Evolutionary conservation across 805 yeast genomes (phyloP), one percentile per base, ranked within the genome.

Genomic region (Monosporozyma unispora): DNA sequence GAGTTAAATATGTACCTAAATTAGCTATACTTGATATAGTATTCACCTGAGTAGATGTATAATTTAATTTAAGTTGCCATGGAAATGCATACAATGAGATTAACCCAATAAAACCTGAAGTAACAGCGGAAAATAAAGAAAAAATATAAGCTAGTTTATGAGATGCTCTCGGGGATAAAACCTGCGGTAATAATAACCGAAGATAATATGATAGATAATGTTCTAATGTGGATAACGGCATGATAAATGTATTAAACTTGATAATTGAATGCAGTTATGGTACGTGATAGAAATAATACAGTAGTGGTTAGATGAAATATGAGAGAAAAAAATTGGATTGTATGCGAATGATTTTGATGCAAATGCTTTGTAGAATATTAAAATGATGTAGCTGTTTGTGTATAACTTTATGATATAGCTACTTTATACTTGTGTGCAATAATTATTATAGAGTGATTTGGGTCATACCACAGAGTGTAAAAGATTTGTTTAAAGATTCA

Each of bases 91-190:
- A 90, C 39, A 91, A 70, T 8, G 96, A 83, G 62, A 89, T 87
- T 19, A 90, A 74, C 51, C 87, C 74, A 47, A 91, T 84, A 3
- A 95, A 85, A 0, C 96, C 97, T 22, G 88, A 81, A 44, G 83
- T 75, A 2, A 88, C 70, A 66, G 96, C 85, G 47, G 87, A 75
- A 14, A 75, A 35, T 39, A 85, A 64, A 1, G 90, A 76, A 29
- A 80, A 70, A 9, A 64, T 49, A 57, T 84, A 84, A 14, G 91
- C 81, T 19, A 72, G 53, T 21, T 62, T 60, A 51, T 77, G 73
- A 14, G 82, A 59, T 0, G 63, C 35, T 11, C 60, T 59, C 9
- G 68, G 65, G 5, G 79, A 70, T 52, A 78, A 67, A 44, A 72
- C 70, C 6, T 58, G 61, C 1, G 73, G 68, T 18, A 81, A 65